Evolutionary conservation across 352 stramenopile genomes (phyloP), one percentile per base, ranked within the genome.

Genomic region (Globisporangium alternatum): DNA sequence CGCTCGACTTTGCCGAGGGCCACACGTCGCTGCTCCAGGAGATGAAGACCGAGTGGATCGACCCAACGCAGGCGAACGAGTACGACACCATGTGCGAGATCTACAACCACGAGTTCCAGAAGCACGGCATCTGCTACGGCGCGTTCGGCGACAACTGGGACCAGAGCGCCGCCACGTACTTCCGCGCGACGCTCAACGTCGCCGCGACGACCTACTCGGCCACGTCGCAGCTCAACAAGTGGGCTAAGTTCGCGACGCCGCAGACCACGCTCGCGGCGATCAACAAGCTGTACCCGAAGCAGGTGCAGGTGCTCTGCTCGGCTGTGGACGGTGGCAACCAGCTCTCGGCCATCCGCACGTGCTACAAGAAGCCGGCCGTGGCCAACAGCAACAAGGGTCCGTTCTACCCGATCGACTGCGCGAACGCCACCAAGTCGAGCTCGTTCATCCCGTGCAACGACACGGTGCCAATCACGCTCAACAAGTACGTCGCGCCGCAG

Each of bases 51-150:
- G 76, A 83, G 67, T 93, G 85, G 85, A 62, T 90, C 35, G 85
- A 93, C 54, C 72, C 85, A 30, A 84, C 85, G 17, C 68, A 84
- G 45, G 25, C 64, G 15, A 81, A 69, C 39, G 72, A 75, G n/a
- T 81, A 86, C 68, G 76, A 91, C 69, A 70, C 80, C 66, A 71
- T 93, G 3, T 93, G 85, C 55, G 81, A 91, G 58, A 76, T 91
- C 41, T 95, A 93, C 81, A 89, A 95, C 72, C 83, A 95, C 70
- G 83, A 93, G 74, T 93, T 95, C 73, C 86, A 95, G 73, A 95
- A 95, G 71, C 86, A 95, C 67, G 83, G 86, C 33, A 67, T 92
- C 55, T 94, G 86, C 76, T 94, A 88, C 66, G 90, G 72, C 80
- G 82, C 84, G 0, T 77, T 78, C 30, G 83, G 69, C 2, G 71